A percentile compares a stretch with the other conserved stretches of the same genome.
phyloP scores from a whole-genome alignment of 345 rosid genomes.

The Eucalyptus coolabah region DNA sequence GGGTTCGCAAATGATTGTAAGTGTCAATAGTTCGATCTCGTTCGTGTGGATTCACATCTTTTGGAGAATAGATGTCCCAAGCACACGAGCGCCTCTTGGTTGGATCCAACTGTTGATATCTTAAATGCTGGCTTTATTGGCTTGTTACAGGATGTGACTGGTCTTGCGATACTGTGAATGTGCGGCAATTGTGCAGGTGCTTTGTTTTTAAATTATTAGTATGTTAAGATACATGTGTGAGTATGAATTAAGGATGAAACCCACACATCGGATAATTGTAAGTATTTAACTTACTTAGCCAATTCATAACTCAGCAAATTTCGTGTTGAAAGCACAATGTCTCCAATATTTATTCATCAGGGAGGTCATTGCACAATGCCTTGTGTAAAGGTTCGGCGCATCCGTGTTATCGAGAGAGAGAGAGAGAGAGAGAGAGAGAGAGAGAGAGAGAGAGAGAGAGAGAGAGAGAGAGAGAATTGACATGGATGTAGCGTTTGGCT shows the following conservation, averaged over 20 bases:
- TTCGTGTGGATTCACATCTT: neutral
- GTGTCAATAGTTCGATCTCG: neutral
- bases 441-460: neutral
- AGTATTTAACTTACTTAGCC: neutral
- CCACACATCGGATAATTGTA: neutral
- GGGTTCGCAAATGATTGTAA: neutral
- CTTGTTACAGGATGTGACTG: neutral
- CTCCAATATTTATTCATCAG: neutral
- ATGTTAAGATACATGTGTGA: neutral
- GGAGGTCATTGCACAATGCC: neutral
- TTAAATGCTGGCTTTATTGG: neutral
- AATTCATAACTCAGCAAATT: neutral
- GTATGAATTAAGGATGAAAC: neutral
- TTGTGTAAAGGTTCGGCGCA: neutral
- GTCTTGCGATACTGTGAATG: neutral
- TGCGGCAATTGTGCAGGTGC: neutral
- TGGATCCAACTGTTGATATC: neutral
- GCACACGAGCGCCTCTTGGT: neutral
- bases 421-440: neutral
- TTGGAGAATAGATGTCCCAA: neutral
- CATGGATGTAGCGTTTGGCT: neutral
- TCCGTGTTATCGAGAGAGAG: neutral
- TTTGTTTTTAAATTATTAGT: neutral
- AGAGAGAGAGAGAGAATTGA: neutral
- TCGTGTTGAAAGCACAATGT: neutral